Evolutionary conservation across 441 rosid species (phyloP), one percentile per base, ranked within the genome.

Genomic region (Aleurites moluccanus): DNA sequence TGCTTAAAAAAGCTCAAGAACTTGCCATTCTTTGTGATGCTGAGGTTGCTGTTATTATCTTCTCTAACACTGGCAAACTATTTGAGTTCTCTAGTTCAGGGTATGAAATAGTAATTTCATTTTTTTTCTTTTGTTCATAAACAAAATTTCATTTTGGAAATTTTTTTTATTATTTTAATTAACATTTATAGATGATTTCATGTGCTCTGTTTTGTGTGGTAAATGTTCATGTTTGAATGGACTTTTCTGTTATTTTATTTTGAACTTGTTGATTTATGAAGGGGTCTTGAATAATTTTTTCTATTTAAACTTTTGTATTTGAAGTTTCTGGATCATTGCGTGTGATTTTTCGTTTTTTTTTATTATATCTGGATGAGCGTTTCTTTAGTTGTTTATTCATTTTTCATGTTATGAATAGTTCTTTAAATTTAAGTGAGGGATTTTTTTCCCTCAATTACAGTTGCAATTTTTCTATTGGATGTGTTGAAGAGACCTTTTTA

Each of bases 11-110:
- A 75, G 96, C 99, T 74, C 90, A 79, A 59, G 99, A 95, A 77
- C 95, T 95, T 77, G 87, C 99, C 72, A 85, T 92, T 82, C 91
- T 94, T n/a, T 92, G 97, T 76, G 99, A 94, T 76, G 92, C 97
- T 79, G 98, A 92, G 84, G 94, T 94, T 87, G 96, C 98, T 76
- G 91, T 91, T 59, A 95, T 92, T 70, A 85, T 91, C 80, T 95
- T 92, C 93, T 95, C 98, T 47, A 92, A 88, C 56, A 87, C 98
- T 69, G 98, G 99, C 77, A 95, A 90, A 86, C 96, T 95, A 62
- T 91, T 91, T 56, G 96, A 95, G 85, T 92, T 85, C 83, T 81
- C 98, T 49, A 92, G 94, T 75, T 85, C 92, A 82, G 84, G 96
- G 97, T 91, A 87, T 20, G 83, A 81, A 59, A 38, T 53, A 9